A percentile compares a stretch with the other conserved stretches of the same genome.
These are phyloP conservation scores for Cytospora piceicola DNA, from an alignment of 2,329 filamentous ascomycete genomes.

Conservation along the genomic window DNA sequence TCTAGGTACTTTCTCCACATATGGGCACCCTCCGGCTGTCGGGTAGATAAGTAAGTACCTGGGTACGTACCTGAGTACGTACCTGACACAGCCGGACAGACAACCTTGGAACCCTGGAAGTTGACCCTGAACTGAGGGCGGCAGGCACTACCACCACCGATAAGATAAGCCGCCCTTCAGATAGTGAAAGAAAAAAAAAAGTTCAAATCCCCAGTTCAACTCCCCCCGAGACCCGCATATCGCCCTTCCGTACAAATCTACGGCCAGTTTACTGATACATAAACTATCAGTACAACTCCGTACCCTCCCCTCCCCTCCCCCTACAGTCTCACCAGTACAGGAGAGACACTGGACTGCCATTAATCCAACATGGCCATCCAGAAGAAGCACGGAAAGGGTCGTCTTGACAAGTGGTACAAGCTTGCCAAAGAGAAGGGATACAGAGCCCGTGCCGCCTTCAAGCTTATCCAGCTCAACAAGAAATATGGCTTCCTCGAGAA, in stretches of 20 bases:
- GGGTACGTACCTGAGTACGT: too few species aligned
- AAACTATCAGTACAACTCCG: not conserved
- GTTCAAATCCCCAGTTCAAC: not conserved
- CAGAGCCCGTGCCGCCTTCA: conserved; percentile 93
- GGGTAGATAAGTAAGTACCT: too few species aligned
- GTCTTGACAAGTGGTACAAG: conserved; percentile 98
- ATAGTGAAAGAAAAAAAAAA: not conserved
- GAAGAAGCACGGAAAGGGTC: conserved; percentile 98
- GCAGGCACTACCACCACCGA: not conserved
- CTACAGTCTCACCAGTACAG: not conserved
- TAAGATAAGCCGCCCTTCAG: not conserved
- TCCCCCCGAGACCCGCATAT: not conserved
- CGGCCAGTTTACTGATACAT: conserved; percentile 4
- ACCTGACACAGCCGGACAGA: too few species aligned
- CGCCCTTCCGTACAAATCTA: not conserved
- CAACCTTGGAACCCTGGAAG: too few species aligned
- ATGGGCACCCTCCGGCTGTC: too few species aligned
- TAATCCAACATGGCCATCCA: conserved; percentile 79
- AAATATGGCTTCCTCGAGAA: conserved; percentile 98
- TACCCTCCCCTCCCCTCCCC: not conserved
- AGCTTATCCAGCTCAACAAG: conserved; percentile 97
- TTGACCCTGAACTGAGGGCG: too few species aligned
- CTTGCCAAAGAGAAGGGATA: conserved; percentile 99
- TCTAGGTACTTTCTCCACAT: too few species aligned
- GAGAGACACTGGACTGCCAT: not conserved